Conservation (phyloP, 768 basidiomycete species). For the Phallus indusiatus region DNA sequence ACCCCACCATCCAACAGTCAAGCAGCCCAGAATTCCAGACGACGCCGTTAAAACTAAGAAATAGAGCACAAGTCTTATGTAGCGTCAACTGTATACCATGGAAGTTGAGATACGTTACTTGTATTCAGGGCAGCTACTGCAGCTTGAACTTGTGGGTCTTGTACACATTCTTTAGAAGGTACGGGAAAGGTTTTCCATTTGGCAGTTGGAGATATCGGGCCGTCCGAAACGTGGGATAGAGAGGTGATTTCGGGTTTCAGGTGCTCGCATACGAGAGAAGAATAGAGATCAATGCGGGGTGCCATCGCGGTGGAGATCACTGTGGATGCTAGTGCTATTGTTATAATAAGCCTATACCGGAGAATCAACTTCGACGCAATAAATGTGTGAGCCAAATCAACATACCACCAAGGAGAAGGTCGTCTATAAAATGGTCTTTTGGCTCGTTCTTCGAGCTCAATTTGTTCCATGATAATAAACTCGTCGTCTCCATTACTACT, state of each 20-base stretch:
- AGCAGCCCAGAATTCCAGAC: conserved; percentile 63
- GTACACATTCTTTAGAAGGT: conserved; percentile 35
- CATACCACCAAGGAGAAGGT: conserved; percentile 64
- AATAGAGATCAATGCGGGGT: conserved; percentile 66
- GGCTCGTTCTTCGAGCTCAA: conserved; percentile 1
- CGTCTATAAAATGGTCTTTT: conserved; percentile 62
- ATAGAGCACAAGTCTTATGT: neutral
- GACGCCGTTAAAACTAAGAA: conserved; percentile 49
- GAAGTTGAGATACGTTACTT: conserved; percentile 25
- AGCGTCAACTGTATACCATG: neutral
- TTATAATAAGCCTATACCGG: conserved; percentile 43
- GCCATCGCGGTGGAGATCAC: conserved; percentile 52
- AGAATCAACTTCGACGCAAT: neutral
- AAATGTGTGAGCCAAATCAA: neutral
- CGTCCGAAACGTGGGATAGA: neutral
- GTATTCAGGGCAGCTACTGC: conserved; percentile 56
- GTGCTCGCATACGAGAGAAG: conserved; percentile 59
- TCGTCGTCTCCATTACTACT: neutral
- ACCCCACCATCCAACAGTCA: conserved; percentile 85
- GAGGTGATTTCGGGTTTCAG: conserved; percentile 41
- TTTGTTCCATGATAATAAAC: neutral
- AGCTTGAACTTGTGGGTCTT: conserved; percentile 68
- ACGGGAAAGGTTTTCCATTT: neutral
- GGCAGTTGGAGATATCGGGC: neutral
- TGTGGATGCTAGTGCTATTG: conserved; percentile 45